phyloP scores from a whole-genome alignment of 306 rosid genomes.

The Alnus rubra region DNA sequence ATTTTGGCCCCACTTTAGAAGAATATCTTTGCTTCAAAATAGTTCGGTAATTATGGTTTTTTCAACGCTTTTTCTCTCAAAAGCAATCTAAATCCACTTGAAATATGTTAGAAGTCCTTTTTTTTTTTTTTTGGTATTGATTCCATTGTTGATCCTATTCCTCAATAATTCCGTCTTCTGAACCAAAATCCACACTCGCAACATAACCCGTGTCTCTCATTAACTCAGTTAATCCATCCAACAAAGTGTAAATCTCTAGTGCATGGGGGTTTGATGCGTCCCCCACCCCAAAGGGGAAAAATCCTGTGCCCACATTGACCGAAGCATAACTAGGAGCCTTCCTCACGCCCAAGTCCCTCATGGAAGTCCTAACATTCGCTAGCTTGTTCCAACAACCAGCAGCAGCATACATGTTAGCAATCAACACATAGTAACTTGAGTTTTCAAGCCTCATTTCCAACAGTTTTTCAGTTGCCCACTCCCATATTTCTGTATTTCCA shows the following conservation, averaged over 20 bases:
- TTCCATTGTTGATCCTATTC: conserved; percentile 32
- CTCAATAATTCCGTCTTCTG: conserved; percentile 50
- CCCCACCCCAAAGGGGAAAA: conserved; percentile 61
- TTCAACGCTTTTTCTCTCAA: neutral
- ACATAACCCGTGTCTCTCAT: conserved; percentile 57
- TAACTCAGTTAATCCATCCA: conserved; percentile 64
- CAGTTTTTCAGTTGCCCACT: conserved; percentile 88
- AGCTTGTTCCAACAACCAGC: conserved; percentile 75
- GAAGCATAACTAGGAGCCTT: conserved; percentile 81
- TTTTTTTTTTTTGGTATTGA: conserved; percentile 15
- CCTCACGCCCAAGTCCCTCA: conserved; percentile 78
- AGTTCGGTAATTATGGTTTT: neutral
- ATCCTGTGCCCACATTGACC: conserved; percentile 65
- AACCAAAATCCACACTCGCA: conserved; percentile 32
- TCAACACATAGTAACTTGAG: conserved; percentile 81
- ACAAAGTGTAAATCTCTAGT: conserved; percentile 44
- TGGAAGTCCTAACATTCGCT: conserved; percentile 70
- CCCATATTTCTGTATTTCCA: conserved; percentile 63
- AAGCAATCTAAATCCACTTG: neutral
- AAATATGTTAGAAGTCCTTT: neutral
- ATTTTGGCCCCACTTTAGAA: neutral
- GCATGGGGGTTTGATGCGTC: conserved; percentile 62
- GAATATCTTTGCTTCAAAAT: neutral
- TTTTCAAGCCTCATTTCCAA: conserved; percentile 68
- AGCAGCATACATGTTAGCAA: conserved; percentile 90